phyloP scores from a whole-genome alignment of 805 yeast species.

The Metschnikowia lunata region DNA sequence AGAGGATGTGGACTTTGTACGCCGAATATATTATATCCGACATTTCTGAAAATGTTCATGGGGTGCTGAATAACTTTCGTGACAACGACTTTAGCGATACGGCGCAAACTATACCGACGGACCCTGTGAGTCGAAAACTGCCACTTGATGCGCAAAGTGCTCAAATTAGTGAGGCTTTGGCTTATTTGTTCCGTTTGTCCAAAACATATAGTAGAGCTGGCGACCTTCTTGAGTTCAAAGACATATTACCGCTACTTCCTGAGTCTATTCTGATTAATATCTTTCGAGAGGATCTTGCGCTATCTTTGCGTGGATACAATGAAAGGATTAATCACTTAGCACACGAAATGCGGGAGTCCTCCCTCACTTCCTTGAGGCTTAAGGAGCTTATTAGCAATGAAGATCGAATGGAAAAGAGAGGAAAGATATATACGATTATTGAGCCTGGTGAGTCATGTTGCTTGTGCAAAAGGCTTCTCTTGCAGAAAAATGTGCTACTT shows the following conservation, averaged over 20 bases:
- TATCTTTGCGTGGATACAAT: slow-evolving; percentile 72
- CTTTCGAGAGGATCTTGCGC: slow-evolving; percentile 77
- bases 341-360: slow-evolving; percentile 70
- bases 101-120: too few relatives aligned
- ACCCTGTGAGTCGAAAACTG: too few relatives aligned
- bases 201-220: slow-evolving; percentile 19
- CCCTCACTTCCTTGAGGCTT: slow-evolving; percentile 55
- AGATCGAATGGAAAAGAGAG: slow-evolving; percentile 23
- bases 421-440: slow-evolving; percentile 56
- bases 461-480: slow-evolving; percentile 62
- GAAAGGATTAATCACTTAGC: slow-evolving; percentile 60
- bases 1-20: slow-evolving; percentile 54
- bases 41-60: too few relatives aligned
- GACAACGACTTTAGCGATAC: too few relatives aligned
- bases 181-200: slow-evolving; percentile 31
- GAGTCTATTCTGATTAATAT: slow-evolving; percentile 77
- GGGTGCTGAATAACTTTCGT: too few relatives aligned
- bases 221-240: slow-evolving; percentile 61
- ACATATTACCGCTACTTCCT: slow-evolving; percentile 79
- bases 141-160: too few relatives aligned
- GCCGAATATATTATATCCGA: too few relatives aligned
- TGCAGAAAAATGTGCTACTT: slow-evolving; percentile 67
- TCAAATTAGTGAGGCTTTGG: slow-evolving; percentile 23
- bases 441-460: slow-evolving; percentile 84
- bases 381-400: slow-evolving; percentile 52